These are phyloP conservation scores for Ustilago sp. DNA, from an alignment of 1,284 basidiomycete genomes.

Conservation along the genomic window DNA sequence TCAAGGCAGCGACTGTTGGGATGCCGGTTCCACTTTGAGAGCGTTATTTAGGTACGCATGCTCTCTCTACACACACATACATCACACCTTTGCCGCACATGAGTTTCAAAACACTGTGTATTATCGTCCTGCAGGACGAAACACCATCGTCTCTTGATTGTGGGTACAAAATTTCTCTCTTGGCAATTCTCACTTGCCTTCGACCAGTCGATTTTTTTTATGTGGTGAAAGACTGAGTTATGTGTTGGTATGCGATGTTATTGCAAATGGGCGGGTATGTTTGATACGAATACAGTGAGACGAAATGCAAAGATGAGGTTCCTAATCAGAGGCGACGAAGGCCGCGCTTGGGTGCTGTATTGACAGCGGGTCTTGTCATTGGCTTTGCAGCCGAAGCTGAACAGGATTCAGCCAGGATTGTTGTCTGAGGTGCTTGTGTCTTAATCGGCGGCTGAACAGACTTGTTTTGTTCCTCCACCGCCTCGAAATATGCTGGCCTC, in stretches of 20 bases:
- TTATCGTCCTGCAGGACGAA: not conserved
- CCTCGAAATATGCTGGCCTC: constrained; percentile 17
- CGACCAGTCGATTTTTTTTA: constrained; percentile 16
- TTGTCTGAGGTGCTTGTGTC: not conserved
- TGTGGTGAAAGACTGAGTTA: not conserved
- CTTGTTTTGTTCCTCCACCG: not conserved
- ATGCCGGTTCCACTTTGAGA: not conserved
- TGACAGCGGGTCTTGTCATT: constrained; percentile 6
- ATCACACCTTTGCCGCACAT: constrained; percentile 3
- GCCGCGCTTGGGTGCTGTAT: constrained; percentile 40
- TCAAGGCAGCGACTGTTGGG: not conserved
- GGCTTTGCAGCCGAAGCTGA: constrained; percentile 11
- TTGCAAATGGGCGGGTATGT: constrained; percentile 2
- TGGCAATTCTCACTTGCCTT: constrained; percentile 39
- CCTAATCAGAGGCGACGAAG: constrained; percentile 27
- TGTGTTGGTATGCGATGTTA: not conserved
- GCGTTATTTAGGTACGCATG: not conserved
- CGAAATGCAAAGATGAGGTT: not conserved
- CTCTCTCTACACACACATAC: constrained; percentile 1
- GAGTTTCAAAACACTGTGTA: constrained; percentile 9
- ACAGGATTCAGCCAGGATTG: not conserved
- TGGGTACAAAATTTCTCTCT: constrained; percentile 29
- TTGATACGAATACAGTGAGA: not conserved
- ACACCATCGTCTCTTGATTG: not conserved
- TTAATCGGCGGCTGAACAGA: not conserved